phyloP scores from a whole-genome alignment of 306 rosid genomes.

The Macrotyloma uniflorum region DNA sequence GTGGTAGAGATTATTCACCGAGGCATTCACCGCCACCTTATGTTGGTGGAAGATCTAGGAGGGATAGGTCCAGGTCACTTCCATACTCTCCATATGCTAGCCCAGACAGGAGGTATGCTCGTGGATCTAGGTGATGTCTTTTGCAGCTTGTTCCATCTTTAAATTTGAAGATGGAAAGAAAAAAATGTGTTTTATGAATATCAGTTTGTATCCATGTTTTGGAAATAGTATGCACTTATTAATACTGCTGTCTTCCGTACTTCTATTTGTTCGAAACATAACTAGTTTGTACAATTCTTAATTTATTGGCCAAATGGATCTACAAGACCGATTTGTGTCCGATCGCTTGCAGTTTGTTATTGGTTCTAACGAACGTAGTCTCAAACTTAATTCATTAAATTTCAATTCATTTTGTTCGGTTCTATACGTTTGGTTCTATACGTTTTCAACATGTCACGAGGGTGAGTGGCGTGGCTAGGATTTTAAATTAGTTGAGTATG shows the following conservation, averaged over 20 bases:
- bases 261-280: not conserved
- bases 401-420: too few relatives aligned
- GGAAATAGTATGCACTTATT: not conserved
- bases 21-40: slow-evolving; percentile 67
- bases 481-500: too few relatives aligned
- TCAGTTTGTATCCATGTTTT: slow-evolving; percentile 3
- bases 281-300: not conserved
- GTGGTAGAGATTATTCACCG: slow-evolving; percentile 78
- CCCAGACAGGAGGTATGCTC: slow-evolving; percentile 76
- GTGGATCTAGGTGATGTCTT: slow-evolving; percentile 67
- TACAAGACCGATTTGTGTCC: too few relatives aligned
- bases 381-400: too few relatives aligned
- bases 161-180: too few relatives aligned
- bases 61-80: slow-evolving; percentile 80
- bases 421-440: too few relatives aligned
- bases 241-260: not conserved
- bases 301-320: not conserved
- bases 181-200: too few relatives aligned
- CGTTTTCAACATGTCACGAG: too few relatives aligned
- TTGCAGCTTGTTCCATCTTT: too few relatives aligned
- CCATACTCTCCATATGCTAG: slow-evolving; percentile 75
- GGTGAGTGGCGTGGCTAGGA: too few relatives aligned
- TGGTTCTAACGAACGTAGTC: too few relatives aligned
- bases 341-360: too few relatives aligned
- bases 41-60: slow-evolving; percentile 84